Evolutionary conservation across 2,329 filamentous ascomycete species (phyloP).

Genomic region (Lecanicillium sp.): DNA sequence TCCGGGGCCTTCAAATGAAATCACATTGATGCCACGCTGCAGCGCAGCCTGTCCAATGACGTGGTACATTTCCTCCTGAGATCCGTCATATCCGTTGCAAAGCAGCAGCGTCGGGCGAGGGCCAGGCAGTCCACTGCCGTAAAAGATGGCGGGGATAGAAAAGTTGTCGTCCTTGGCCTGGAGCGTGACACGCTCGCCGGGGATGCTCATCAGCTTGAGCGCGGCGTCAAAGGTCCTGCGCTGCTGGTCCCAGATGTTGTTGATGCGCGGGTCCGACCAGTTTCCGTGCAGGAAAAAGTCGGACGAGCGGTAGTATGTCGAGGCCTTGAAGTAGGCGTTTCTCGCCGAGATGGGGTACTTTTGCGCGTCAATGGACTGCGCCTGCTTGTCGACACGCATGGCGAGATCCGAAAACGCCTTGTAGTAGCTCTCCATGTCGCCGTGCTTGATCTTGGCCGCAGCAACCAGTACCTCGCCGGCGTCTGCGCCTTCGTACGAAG

Average conservation of each 20-base stretch:
- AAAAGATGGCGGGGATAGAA: conserved; percentile 28
- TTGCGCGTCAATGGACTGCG: conserved; percentile 11
- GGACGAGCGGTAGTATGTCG: conserved; percentile 33
- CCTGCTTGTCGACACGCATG: conserved; percentile 12
- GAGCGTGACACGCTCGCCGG: conserved; percentile 26
- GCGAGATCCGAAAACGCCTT: conserved; percentile 16
- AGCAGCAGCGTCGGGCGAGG: conserved; percentile 31
- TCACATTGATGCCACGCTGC: conserved; percentile 31
- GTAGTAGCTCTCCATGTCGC: conserved; percentile 17
- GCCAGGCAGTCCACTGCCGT: conserved; percentile 11
- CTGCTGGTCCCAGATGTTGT: conserved; percentile 27
- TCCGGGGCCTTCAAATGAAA: conserved; percentile 39
- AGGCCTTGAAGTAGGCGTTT: conserved; percentile 24
- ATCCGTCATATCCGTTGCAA: conserved; percentile 33
- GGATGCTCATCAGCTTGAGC: conserved; percentile 23
- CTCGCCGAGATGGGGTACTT: conserved; percentile 18
- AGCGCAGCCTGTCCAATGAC: conserved; percentile 23
- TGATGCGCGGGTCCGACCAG: conserved; percentile 30
- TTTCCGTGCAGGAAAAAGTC: conserved; percentile 35
- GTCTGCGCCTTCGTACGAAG: conserved; percentile 19
- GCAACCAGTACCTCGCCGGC: conserved; percentile 24
- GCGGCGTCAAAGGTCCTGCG: conserved; percentile 29
- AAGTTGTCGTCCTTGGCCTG: conserved; percentile 21
- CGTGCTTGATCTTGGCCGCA: conserved; percentile 17
- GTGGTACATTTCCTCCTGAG: conserved; percentile 36